phyloP scores from a whole-genome alignment of 192 early-diverging fungal genomes.

The Endogone sp. region DNA sequence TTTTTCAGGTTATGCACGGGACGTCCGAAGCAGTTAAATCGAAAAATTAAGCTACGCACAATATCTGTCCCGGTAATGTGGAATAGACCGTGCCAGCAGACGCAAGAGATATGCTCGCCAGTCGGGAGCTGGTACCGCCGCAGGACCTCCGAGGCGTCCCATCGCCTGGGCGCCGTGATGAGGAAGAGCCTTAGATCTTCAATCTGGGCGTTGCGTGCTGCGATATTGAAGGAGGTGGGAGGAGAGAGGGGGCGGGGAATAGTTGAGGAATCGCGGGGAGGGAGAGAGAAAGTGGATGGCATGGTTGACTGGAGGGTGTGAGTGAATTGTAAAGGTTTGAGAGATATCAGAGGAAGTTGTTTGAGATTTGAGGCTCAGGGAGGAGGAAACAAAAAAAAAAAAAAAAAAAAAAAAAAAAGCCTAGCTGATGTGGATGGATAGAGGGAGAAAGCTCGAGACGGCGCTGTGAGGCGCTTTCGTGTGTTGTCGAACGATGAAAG shows the following conservation, averaged over 20 bases:
- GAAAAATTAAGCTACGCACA: conserved; percentile 82
- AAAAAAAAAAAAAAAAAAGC: too few relatives aligned
- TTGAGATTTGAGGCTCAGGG: too few relatives aligned
- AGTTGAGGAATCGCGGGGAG: too few relatives aligned
- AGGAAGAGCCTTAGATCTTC: conserved; percentile 56
- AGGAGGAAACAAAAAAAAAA: too few relatives aligned
- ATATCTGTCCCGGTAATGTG: conserved; percentile 98
- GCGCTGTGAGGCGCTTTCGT: too few relatives aligned
- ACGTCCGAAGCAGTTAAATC: conserved; percentile 87
- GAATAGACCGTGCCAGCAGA: conserved; percentile 89
- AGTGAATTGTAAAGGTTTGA: too few relatives aligned
- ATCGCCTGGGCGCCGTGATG: conserved; percentile 63
- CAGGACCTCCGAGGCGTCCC: conserved; percentile 56
- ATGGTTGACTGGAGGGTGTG: too few relatives aligned
- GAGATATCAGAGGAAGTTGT: too few relatives aligned
- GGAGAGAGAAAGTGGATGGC: too few relatives aligned
- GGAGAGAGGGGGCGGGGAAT: not conserved
- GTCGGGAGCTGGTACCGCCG: conserved; percentile 67
- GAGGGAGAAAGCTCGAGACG: too few relatives aligned
- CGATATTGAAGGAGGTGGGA: conserved; percentile 17
- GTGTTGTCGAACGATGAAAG: too few relatives aligned
- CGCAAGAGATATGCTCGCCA: conserved; percentile 88
- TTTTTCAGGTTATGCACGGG: conserved; percentile 90
- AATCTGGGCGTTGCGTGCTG: conserved; percentile 25
- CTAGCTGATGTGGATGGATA: too few relatives aligned